Percentiles rank a stretch among this genome's conserved stretches.
Evolutionary conservation across 2,329 filamentous ascomycete species (phyloP).

Genomic region (Botrytis fragariae): DNA sequence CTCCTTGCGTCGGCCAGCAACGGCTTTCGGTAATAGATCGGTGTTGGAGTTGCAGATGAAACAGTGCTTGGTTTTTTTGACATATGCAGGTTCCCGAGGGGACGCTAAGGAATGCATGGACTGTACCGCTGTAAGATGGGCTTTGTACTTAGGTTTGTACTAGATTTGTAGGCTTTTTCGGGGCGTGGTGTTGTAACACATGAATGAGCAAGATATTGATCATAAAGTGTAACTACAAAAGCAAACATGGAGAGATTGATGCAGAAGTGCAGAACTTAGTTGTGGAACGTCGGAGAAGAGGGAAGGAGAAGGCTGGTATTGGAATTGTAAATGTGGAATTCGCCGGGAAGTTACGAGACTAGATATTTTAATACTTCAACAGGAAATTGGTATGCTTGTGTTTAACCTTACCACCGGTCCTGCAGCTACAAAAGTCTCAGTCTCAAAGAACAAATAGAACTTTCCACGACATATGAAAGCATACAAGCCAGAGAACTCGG

Average conservation of each 20-base stretch:
- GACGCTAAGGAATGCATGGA: slow-evolving; percentile 11
- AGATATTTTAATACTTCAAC: neutral
- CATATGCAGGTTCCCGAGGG: slow-evolving; percentile 20
- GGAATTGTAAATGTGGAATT: neutral
- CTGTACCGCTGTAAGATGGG: slow-evolving; percentile 4
- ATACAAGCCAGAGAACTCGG: slow-evolving; percentile 1
- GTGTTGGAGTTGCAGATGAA: slow-evolving; percentile 14
- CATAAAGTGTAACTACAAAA: slow-evolving; percentile 11
- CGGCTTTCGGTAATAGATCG: slow-evolving; percentile 18
- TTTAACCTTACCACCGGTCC: no score
- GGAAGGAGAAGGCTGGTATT: neutral
- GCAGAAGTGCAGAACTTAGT: neutral
- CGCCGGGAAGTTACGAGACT: neutral
- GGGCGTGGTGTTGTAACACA: slow-evolving; percentile 1
- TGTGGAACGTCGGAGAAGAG: neutral
- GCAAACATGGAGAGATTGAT: slow-evolving; percentile 6
- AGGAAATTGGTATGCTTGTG: neutral
- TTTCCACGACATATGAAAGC: slow-evolving; percentile 18
- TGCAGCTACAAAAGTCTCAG: neutral
- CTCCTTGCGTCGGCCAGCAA: slow-evolving; percentile 20
- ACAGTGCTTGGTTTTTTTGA: slow-evolving; percentile 16
- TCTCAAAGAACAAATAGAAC: slow-evolving; percentile 9
- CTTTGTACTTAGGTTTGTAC: neutral
- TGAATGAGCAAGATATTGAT: slow-evolving; percentile 13
- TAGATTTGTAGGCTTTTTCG: neutral